Evolutionary conservation across 1,284 basidiomycete species (phyloP).

Genomic region (Cutaneotrichosporon cavernicola): DNA sequence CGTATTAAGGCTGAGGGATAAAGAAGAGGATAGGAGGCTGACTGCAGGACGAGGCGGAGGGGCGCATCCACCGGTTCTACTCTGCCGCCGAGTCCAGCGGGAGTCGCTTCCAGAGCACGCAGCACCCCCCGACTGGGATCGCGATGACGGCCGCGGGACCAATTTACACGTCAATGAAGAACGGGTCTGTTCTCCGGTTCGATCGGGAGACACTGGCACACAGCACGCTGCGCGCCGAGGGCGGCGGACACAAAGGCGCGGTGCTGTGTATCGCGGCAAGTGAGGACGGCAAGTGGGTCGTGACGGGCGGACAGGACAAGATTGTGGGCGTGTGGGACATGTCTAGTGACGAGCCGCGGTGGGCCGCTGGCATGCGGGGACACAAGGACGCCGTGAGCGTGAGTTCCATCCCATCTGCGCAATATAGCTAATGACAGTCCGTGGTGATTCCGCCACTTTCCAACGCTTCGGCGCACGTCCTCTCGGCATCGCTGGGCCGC

Average conservation of each 20-base stretch:
- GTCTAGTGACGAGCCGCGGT: constrained; percentile 60
- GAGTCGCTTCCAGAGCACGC: constrained; percentile 17
- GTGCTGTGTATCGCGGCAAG: constrained; percentile 79
- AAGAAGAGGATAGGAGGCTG: not conserved
- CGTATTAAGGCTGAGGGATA: constrained; percentile 29
- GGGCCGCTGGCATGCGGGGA: constrained; percentile 74
- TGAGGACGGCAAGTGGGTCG: constrained; percentile 78
- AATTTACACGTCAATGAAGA: constrained; percentile 68
- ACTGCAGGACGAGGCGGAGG: constrained; percentile 49
- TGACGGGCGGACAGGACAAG: constrained; percentile 80
- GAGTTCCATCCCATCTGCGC: constrained; percentile 43
- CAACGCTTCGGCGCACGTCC: constrained; percentile 73
- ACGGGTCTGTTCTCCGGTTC: constrained; percentile 80
- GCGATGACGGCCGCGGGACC: constrained; percentile 18
- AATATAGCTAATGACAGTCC: constrained; percentile 54
- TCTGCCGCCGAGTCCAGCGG: not conserved
- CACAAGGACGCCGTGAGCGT: constrained; percentile 86
- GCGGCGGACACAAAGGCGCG: constrained; percentile 80
- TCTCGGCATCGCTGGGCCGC: constrained; percentile 84
- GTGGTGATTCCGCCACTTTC: constrained; percentile 71
- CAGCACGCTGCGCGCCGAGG: constrained; percentile 35
- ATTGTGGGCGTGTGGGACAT: constrained; percentile 81
- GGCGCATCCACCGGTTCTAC: constrained; percentile 57
- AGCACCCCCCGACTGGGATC: constrained; percentile 19
- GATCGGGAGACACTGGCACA: constrained; percentile 32